phyloP scores from a whole-genome alignment of 2,329 filamentous ascomycete genomes.

The Epichloe gansuensis region DNA sequence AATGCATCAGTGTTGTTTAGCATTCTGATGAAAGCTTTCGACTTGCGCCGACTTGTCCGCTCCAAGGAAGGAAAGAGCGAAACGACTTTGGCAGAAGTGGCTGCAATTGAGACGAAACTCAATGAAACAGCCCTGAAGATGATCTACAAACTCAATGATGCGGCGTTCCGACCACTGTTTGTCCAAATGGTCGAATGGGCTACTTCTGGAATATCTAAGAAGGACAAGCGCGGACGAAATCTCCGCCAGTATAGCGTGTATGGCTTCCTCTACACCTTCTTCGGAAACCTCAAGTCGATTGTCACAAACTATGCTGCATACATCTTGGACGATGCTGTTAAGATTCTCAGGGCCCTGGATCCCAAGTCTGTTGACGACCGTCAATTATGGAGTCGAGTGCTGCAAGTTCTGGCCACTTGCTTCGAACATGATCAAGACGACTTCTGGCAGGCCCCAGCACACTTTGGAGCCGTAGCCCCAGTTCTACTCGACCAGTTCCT shows the following conservation, averaged over 20 bases:
- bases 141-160: slow-evolving; percentile 94
- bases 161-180: slow-evolving; percentile 85
- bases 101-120: slow-evolving; percentile 48
- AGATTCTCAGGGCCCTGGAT: slow-evolving; percentile 40
- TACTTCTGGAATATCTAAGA: slow-evolving; percentile 44
- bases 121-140: slow-evolving; percentile 71
- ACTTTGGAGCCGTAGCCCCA: slow-evolving; percentile 61
- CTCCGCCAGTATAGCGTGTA: slow-evolving; percentile 66
- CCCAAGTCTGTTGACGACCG: slow-evolving; percentile 38
- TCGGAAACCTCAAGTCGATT: slow-evolving; percentile 78
- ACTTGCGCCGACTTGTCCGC: slow-evolving; percentile 48
- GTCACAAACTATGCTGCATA: slow-evolving; percentile 87
- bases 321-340: slow-evolving; percentile 61
- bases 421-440: slow-evolving; percentile 88
- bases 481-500: slow-evolving; percentile 57
- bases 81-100: slow-evolving; percentile 33
- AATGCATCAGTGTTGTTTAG: slow-evolving; percentile 57
- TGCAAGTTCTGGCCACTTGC: slow-evolving; percentile 58
- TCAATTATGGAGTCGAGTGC: slow-evolving; percentile 53
- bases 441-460: slow-evolving; percentile 87
- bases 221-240: slow-evolving; percentile 42
- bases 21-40: slow-evolving; percentile 46
- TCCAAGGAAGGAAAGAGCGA: slow-evolving; percentile 33
- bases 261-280: slow-evolving; percentile 67
- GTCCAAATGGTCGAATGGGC: slow-evolving; percentile 76